Conservation (phyloP, 2,329 filamentous ascomycete genomes). For the Atkinsonella texensis region DNA sequence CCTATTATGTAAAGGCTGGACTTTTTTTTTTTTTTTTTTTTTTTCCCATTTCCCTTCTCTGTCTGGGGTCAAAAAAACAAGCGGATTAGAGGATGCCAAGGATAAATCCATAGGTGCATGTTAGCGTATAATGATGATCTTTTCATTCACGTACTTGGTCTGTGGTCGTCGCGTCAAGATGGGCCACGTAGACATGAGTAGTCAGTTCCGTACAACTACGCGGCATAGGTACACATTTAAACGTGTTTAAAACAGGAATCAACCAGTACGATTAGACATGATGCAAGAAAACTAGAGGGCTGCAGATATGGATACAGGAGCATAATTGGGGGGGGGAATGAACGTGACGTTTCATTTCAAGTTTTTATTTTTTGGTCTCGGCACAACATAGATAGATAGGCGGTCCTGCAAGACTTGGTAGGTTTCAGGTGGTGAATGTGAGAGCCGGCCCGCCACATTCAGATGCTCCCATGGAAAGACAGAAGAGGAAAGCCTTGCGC, state of each 20-base stretch:
- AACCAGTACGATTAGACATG: too few relatives aligned
- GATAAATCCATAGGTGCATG: neutral
- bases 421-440: constrained; percentile 4
- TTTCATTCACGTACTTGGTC: too few relatives aligned
- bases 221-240: too few relatives aligned
- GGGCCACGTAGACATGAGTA: too few relatives aligned
- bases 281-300: neutral
- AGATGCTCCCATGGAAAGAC: neutral
- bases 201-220: too few relatives aligned
- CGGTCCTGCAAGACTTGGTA: neutral
- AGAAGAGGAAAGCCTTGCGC: neutral
- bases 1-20: too few relatives aligned
- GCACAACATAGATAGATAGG: neutral
- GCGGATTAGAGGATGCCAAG: neutral
- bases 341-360: neutral
- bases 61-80: neutral
- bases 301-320: neutral
- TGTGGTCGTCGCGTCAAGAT: too few relatives aligned
- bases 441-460: constrained; percentile 11
- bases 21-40: neutral
- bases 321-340: neutral
- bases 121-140: neutral
- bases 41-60: neutral
- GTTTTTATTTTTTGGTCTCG: too few relatives aligned
- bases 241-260: too few relatives aligned